Conservation (phyloP, 805 yeast genomes). For the Starmerella apis region DNA sequence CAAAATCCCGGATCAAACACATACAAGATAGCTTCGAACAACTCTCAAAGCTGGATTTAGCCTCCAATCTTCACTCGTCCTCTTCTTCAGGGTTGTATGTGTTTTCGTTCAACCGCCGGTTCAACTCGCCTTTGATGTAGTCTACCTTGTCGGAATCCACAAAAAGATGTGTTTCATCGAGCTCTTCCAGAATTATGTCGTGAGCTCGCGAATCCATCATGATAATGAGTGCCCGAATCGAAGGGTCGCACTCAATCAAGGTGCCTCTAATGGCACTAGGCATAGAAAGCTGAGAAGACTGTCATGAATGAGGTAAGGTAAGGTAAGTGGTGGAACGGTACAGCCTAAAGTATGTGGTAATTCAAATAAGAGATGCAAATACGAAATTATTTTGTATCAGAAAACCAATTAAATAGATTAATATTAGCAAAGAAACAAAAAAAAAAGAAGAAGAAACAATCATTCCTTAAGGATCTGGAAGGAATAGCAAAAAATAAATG, state of each 20-base stretch:
- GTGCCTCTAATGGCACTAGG: constrained; percentile 29
- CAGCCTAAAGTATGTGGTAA: background rate
- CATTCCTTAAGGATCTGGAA: background rate
- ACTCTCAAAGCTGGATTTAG: too few relatives aligned
- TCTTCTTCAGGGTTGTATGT: constrained; percentile 72
- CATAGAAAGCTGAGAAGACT: constrained; percentile 9
- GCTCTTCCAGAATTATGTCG: constrained; percentile 66
- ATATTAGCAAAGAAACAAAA: background rate
- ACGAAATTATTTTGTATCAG: background rate
- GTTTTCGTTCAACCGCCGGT: constrained; percentile 64
- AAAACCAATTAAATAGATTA: background rate
- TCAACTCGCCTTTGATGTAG: constrained; percentile 66
- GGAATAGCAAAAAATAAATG: constrained; percentile 16
- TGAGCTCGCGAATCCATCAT: constrained; percentile 67
- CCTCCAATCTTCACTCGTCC: too few relatives aligned
- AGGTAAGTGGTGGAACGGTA: background rate
- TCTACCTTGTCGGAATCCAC: constrained; percentile 70
- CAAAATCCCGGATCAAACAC: too few relatives aligned
- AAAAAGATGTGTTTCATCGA: constrained; percentile 83
- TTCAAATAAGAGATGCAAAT: background rate
- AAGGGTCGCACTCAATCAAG: constrained; percentile 62
- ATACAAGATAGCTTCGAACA: too few relatives aligned
- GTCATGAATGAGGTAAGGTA: background rate
- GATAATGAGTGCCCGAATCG: constrained; percentile 75
- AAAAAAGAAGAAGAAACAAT: background rate